phyloP scores from a whole-genome alignment of 345 rosid genomes.

The Citrus trifoliata region DNA sequence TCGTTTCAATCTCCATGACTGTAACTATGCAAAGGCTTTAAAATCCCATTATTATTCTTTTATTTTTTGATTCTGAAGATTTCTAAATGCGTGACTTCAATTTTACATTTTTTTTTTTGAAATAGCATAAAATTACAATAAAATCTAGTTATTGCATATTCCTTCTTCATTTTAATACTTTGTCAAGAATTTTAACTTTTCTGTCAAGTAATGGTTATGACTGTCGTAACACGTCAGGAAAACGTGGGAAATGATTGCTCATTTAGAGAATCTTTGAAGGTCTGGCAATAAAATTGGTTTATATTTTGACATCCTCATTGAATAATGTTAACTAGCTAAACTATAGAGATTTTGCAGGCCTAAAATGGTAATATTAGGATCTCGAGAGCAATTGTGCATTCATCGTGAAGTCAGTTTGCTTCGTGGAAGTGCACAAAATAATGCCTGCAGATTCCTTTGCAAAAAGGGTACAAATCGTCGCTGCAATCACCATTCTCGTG shows the following conservation, averaged over 20 bases:
- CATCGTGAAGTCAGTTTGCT: constrained; percentile 81
- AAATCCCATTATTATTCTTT: neutral
- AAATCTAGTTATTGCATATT: neutral
- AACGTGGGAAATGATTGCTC: neutral
- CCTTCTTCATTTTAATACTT: neutral
- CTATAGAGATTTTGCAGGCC: constrained; percentile 57
- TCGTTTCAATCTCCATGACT: neutral
- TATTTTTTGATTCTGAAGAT: neutral
- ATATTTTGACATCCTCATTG: neutral
- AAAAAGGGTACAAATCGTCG: constrained; percentile 52
- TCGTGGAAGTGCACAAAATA: constrained; percentile 80
- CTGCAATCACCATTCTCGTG: constrained; percentile 56
- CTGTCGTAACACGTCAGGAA: neutral
- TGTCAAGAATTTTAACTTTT: neutral
- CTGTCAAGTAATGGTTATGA: neutral
- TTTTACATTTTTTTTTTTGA: neutral
- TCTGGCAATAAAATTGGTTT: neutral
- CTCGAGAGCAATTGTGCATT: constrained; percentile 90
- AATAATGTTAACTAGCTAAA: constrained; percentile 6
- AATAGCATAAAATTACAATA: neutral
- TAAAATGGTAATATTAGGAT: constrained; percentile 86
- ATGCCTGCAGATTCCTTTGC: constrained; percentile 73
- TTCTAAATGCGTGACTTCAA: neutral
- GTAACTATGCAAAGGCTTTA: neutral
- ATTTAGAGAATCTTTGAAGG: neutral